A percentile compares a stretch with the other conserved stretches of the same genome.
Evolutionary conservation across 345 rosid genomes (phyloP).

Genomic region (Rhodomyrtus tomentosa): DNA sequence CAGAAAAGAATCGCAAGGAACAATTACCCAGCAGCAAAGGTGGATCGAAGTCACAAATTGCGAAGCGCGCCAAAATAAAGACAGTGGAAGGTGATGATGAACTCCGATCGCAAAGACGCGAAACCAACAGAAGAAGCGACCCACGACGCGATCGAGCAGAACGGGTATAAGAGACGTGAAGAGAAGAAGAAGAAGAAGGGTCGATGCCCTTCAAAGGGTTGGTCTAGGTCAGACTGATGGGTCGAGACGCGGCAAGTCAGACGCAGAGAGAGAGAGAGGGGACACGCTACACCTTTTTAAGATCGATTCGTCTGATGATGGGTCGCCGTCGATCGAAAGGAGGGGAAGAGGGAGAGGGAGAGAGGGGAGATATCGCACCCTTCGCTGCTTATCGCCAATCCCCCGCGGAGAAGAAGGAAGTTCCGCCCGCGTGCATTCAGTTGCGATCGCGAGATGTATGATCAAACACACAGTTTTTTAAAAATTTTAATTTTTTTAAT

Average conservation of each 20-base stretch:
- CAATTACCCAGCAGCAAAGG: not conserved
- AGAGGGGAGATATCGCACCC: not conserved
- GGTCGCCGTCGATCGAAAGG: not conserved
- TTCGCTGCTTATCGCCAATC: not conserved
- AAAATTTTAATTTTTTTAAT: not conserved
- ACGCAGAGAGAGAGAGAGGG: not conserved
- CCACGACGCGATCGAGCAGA: not conserved
- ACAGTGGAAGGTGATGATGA: not conserved
- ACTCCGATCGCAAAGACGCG: not conserved
- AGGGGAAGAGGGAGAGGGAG: not conserved
- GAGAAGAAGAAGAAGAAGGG: not conserved
- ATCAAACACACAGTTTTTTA: too few species aligned
- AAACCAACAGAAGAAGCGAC: not conserved
- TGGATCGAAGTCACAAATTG: not conserved
- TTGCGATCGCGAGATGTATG: not conserved
- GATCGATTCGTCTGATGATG: not conserved
- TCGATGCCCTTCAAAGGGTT: not conserved
- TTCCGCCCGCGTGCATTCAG: not conserved
- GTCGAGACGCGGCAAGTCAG: not conserved
- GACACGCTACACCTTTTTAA: not conserved
- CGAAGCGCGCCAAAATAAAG: not conserved
- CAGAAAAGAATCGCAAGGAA: not conserved
- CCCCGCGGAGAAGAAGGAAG: not conserved
- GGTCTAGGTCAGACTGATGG: not conserved
- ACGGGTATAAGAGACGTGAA: not conserved